Evolutionary conservation across 345 rosid genomes (phyloP).

Genomic region (Barbarea vulgaris): DNA sequence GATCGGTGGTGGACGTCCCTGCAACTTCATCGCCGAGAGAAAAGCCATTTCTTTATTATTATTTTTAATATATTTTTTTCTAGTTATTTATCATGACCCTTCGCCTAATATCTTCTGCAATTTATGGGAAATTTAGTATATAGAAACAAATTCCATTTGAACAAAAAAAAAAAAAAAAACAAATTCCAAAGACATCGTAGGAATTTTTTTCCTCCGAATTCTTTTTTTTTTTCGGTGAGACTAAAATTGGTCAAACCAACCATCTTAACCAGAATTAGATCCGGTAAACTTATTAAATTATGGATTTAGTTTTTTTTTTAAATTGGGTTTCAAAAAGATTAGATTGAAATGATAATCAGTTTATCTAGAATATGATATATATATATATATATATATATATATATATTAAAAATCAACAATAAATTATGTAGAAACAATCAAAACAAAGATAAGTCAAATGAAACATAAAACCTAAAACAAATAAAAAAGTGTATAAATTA

Average conservation of each 20-base stretch:
- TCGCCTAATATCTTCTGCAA: slow-evolving; percentile 16
- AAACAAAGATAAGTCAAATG: background rate
- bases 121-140: background rate
- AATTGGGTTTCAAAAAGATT: no score
- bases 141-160: background rate
- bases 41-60: slow-evolving; percentile 45
- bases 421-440: background rate
- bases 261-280: background rate
- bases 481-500: background rate
- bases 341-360: background rate
- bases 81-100: slow-evolving; percentile 24
- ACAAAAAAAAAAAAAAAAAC: no score
- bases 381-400: background rate
- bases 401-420: background rate
- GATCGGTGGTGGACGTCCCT: slow-evolving; percentile 43
- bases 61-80: background rate
- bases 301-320: background rate
- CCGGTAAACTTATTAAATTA: no score
- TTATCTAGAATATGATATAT: background rate
- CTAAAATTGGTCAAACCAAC: background rate
- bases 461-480: background rate
- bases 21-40: slow-evolving; percentile 45
- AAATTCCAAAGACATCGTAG: no score
- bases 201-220: no score
- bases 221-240: no score